phyloP scores from a whole-genome alignment of 2,329 filamentous ascomycete genomes.

The Pyricularia sp. region DNA sequence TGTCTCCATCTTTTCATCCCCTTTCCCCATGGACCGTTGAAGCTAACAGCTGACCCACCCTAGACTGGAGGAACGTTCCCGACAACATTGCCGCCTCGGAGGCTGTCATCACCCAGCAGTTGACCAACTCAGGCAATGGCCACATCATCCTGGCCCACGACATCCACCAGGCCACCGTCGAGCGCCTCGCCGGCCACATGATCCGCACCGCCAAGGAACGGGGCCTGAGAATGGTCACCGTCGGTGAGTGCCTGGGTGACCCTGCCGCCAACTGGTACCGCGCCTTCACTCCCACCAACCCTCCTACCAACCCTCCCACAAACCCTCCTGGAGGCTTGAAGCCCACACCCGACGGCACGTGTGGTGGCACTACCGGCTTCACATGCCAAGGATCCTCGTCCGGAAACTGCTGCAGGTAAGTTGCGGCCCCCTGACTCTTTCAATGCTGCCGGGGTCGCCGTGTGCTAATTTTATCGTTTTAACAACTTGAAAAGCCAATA shows the following conservation, averaged over 20 bases:
- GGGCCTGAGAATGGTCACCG: conserved; percentile 32
- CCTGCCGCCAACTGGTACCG: conserved; percentile 36
- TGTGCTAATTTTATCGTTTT: too few relatives aligned
- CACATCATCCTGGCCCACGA: conserved; percentile 26
- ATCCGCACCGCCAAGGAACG: conserved; percentile 26
- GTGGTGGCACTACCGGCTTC: conserved; percentile 1
- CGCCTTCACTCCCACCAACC: conserved; percentile 6
- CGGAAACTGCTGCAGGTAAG: conserved; percentile 3
- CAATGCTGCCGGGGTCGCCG: too few relatives aligned
- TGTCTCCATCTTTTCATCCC: neutral
- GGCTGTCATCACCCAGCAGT: neutral
- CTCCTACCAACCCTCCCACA: neutral
- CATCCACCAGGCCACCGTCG: conserved; percentile 33
- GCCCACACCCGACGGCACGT: conserved; percentile 4
- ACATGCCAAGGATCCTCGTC: conserved; percentile 8
- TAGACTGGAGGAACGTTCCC: conserved; percentile 13
- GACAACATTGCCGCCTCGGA: neutral
- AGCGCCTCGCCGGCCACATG: conserved; percentile 32
- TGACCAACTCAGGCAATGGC: neutral
- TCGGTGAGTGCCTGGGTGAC: conserved; percentile 38
- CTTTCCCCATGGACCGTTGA: neutral
- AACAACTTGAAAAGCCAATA: neutral
- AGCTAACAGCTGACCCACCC: neutral
- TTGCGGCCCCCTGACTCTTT: neutral
- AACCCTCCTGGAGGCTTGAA: too few relatives aligned